Percentiles rank a stretch among this genome's conserved stretches.
These are phyloP conservation scores for Staphylotrichum longicolle DNA, from an alignment of 495 filamentous ascomycete genomes.

Conservation along the genomic window DNA sequence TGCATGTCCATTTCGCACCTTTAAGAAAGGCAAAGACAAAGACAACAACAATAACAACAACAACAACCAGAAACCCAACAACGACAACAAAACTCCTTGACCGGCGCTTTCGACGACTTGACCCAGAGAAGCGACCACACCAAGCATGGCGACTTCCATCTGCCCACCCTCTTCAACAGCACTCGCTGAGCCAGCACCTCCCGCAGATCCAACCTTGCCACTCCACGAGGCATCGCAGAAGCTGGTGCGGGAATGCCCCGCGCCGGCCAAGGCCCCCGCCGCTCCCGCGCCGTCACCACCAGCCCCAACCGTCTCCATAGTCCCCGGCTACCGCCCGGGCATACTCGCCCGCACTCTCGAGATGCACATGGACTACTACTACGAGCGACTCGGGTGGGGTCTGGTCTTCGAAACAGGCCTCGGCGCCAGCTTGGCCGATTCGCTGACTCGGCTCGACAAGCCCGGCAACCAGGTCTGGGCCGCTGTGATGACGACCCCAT, in stretches of 20 bases:
- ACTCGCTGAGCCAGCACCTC: not conserved
- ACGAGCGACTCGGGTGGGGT: constrained; percentile 25
- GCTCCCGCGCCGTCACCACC: constrained; percentile 21
- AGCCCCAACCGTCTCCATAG: constrained; percentile 19
- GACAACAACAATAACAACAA: not conserved
- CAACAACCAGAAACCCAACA: too few species aligned
- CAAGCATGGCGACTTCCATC: constrained; percentile 1
- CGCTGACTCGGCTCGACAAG: constrained; percentile 26
- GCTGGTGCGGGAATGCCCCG: constrained; percentile 30
- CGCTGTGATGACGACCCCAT: constrained; percentile 22
- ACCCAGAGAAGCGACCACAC: too few species aligned
- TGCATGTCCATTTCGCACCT: not conserved
- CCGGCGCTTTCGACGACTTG: too few species aligned
- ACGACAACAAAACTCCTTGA: too few species aligned
- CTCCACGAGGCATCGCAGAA: constrained; percentile 29
- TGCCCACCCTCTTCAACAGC: not conserved
- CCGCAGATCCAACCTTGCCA: not conserved
- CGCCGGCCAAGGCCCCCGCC: constrained; percentile 23
- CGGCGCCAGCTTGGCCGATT: constrained; percentile 11
- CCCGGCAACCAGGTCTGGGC: constrained; percentile 32
- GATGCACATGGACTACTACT: constrained; percentile 36
- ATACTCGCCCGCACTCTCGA: constrained; percentile 33
- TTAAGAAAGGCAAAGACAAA: not conserved
- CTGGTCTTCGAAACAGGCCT: constrained; percentile 28
- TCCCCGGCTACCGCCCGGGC: constrained; percentile 35